phyloP scores from a whole-genome alignment of 2,329 filamentous ascomycete genomes.

The Paradendryphiella salina region DNA sequence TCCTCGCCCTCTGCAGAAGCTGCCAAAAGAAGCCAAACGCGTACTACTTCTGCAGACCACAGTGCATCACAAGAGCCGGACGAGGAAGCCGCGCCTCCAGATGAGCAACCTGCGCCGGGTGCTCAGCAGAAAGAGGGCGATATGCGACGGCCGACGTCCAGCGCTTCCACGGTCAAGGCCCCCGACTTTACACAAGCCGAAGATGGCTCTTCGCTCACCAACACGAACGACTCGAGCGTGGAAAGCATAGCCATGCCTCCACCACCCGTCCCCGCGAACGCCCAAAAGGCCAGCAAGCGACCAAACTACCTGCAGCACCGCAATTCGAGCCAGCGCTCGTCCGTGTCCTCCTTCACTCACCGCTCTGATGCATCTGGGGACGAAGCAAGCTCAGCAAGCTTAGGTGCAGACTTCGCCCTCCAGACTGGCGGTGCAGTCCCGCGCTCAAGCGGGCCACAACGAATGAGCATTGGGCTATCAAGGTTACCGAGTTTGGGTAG shows the following conservation, averaged over 20 bases:
- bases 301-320: conserved; percentile 61
- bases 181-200: conserved; percentile 40
- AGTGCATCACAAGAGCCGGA: conserved; percentile 1
- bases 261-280: conserved; percentile 26
- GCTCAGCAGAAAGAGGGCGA: conserved; percentile 26
- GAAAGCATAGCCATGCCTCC: conserved; percentile 31
- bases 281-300: conserved; percentile 47
- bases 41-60: conserved; percentile 12
- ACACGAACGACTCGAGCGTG: conserved; percentile 37
- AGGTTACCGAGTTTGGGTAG: conserved; percentile 86
- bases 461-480: conserved; percentile 63
- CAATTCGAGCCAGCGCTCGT: conserved; percentile 62
- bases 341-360: conserved; percentile 59
- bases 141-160: conserved; percentile 42
- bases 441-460: conserved; percentile 40
- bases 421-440: conserved; percentile 79
- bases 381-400: conserved; percentile 71
- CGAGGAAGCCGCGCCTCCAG: conserved; percentile 4
- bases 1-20: conserved; percentile 52
- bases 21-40: conserved; percentile 38
- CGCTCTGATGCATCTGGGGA: conserved; percentile 61
- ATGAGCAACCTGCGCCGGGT: conserved; percentile 12
- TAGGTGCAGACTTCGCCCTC: conserved; percentile 77
- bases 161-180: conserved; percentile 47
- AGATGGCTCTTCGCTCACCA: conserved; percentile 34